These are phyloP conservation scores for Nakataea oryzae DNA, from an alignment of 2,329 filamentous ascomycete species.

Conservation along the genomic window DNA sequence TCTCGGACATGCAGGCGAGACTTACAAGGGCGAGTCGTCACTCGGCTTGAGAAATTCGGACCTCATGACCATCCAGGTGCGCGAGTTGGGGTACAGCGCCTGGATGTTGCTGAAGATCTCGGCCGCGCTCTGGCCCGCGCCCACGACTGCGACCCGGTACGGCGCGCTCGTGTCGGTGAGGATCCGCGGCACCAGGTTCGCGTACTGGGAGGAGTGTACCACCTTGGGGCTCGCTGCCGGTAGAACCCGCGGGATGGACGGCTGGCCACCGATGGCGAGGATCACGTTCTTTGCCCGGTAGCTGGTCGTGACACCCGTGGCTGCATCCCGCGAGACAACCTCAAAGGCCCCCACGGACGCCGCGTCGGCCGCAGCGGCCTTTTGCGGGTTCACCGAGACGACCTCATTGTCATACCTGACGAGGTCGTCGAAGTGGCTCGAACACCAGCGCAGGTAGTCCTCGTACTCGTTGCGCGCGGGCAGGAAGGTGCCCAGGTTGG, in stretches of 20 bases:
- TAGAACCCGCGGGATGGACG: conserved; percentile 60
- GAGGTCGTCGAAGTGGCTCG: conserved; percentile 61
- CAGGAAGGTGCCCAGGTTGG: conserved; percentile 81
- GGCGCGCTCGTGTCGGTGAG: conserved; percentile 42
- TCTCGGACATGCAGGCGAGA: conserved; percentile 11
- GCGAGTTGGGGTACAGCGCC: conserved; percentile 68
- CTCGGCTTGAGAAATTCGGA: conserved; percentile 77
- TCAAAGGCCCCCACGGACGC: conserved; percentile 52
- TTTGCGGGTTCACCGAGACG: conserved; percentile 42
- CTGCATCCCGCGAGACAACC: conserved; percentile 53
- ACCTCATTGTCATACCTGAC: conserved; percentile 75
- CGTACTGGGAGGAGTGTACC: conserved; percentile 84
- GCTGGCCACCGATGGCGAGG: conserved; percentile 47
- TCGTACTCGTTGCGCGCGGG: conserved; percentile 84
- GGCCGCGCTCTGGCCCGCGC: conserved; percentile 83
- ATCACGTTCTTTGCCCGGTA: conserved; percentile 56
- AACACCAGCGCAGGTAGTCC: conserved; percentile 92
- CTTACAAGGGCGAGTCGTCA: conserved; percentile 92
- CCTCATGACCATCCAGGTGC: conserved; percentile 70
- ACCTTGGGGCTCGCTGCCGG: conserved; percentile 62
- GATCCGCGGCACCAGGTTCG: conserved; percentile 49
- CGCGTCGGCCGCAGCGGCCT: conserved; percentile 45
- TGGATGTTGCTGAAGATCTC: conserved; percentile 93
- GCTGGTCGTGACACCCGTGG: conserved; percentile 41
- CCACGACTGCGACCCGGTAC: conserved; percentile 74